Evolutionary conservation across 1,139 yeast genomes (phyloP).

Genomic region (Candida sp.): DNA sequence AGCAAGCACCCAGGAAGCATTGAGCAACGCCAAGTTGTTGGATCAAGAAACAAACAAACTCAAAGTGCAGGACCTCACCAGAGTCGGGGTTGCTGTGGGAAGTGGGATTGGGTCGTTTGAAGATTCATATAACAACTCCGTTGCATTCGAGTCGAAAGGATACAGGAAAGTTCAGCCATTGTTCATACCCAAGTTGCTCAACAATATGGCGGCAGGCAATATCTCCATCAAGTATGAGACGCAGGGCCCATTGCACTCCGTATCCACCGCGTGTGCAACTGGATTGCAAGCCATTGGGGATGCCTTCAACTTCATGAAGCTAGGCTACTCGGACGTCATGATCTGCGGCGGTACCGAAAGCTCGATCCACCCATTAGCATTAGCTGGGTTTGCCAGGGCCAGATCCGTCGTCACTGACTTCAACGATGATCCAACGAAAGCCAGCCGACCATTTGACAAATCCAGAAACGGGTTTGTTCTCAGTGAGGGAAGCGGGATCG

Average conservation of each 20-base stretch:
- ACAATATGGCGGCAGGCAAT: conserved; percentile 97
- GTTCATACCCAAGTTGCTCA: conserved; percentile 80
- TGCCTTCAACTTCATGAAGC: conserved; percentile 78
- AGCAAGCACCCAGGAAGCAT: conserved; percentile 79
- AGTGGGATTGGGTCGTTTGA: conserved; percentile 93
- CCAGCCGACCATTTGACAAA: conserved; percentile 89
- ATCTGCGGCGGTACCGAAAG: conserved; percentile 95
- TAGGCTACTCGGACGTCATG: conserved; percentile 86
- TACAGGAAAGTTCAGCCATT: conserved; percentile 82
- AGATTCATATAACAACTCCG: conserved; percentile 68
- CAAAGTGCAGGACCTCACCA: conserved; percentile 27
- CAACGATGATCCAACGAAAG: conserved; percentile 62
- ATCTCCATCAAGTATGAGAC: conserved; percentile 78
- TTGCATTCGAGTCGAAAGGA: conserved; percentile 54
- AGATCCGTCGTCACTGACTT: conserved; percentile 72
- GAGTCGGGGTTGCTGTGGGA: conserved; percentile 82
- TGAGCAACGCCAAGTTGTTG: conserved; percentile 63
- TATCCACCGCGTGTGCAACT: conserved; percentile 96
- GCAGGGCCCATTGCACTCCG: conserved; percentile 87
- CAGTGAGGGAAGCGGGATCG: conserved; percentile 90
- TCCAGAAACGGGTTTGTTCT: conserved; percentile 86
- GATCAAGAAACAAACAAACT: background rate
- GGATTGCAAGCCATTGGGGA: conserved; percentile 96
- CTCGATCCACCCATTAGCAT: conserved; percentile 81
- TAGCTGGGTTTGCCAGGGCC: conserved; percentile 93